Base-by-base conservation (phyloP, 768 basidiomycete species). In the Phanerochaete sordida region DNA sequence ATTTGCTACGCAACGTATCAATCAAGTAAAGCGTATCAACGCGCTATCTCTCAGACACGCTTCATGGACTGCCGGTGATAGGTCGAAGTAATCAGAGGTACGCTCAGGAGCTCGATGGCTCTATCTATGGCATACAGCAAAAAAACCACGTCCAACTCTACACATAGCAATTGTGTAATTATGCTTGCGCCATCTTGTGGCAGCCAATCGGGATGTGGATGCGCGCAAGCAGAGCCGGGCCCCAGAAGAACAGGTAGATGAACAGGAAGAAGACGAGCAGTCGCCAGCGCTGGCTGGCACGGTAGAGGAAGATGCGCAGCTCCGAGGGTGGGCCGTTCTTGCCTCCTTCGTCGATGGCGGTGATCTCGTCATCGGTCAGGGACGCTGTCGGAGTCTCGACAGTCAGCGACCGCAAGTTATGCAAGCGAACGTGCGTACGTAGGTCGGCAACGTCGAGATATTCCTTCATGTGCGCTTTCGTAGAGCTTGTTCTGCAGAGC, bases 381-480 rank as follows among this genome's bases (percentile, higher is more conserved):
- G 78, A 66, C 12, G 79, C 85, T 87, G 63, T 12, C 1, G 26
- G n/a, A n/a, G n/a, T n/a, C n/a, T 23, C 57, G 23, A 27, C 5
- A 37, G 49, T 57, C 8, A 51, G 62, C 19, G 57, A 27, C 19
- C 24, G 50, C n/a, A 57, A 28, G 19, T 13, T 0, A 43, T 19
- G 12, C 9, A 4, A 0, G 26, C 15, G 19, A 30, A 27, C 13
- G 23, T 26, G 24, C 76, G 43, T 60, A 81, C 80, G 74, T 8
- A 86, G 75, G 60, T 92, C 86, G 2, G 79, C 84, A 7, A 84
- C 82, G 2, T 75, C 84, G 44, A 91, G 75, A 66, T 92, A 92
- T 63, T 89, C 84, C 64, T 84, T 71, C 43, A 92, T 75, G 52
- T 84, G 84, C 44, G 82, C 75, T 60, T 80, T 81, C 56, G 69